phyloP scores from a whole-genome alignment of 2,329 filamentous ascomycete genomes.

The Aspergillus unguis region DNA sequence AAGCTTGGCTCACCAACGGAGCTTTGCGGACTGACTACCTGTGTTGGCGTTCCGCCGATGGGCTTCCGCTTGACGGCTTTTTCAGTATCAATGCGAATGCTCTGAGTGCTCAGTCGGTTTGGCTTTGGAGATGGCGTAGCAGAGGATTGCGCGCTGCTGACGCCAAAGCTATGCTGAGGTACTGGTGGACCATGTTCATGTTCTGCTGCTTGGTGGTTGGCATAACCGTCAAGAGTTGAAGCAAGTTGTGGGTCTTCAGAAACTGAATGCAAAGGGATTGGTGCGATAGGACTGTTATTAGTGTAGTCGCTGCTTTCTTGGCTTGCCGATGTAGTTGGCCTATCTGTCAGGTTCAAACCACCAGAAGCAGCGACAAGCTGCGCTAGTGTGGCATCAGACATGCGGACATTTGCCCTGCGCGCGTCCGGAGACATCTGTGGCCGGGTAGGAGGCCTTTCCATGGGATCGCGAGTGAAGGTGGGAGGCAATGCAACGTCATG shows the following conservation, averaged over 20 bases:
- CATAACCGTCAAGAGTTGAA: conserved; percentile 4
- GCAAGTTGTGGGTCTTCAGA: conserved; percentile 5
- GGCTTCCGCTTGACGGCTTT: conserved; percentile 53
- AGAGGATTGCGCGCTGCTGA: neutral
- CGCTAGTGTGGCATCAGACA: conserved; percentile 76
- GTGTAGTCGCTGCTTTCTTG: conserved; percentile 37
- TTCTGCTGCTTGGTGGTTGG: conserved; percentile 21
- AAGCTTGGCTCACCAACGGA: conserved; percentile 35
- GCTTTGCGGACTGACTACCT: conserved; percentile 17
- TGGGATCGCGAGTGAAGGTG: conserved; percentile 71
- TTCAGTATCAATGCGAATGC: conserved; percentile 38
- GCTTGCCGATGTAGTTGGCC: conserved; percentile 37
- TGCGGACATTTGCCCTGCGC: conserved; percentile 74
- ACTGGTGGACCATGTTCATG: conserved; percentile 23
- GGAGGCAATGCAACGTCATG: conserved; percentile 77
- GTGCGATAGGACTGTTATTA: conserved; percentile 37
- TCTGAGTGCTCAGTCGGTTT: conserved; percentile 16
- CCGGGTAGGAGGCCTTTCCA: conserved; percentile 64
- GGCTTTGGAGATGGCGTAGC: conserved; percentile 9
- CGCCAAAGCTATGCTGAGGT: conserved; percentile 15
- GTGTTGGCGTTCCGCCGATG: conserved; percentile 40
- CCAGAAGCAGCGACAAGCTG: conserved; percentile 71
- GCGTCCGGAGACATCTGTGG: conserved; percentile 74
- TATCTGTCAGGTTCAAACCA: conserved; percentile 44
- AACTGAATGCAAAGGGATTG: conserved; percentile 20